Evolutionary conservation across 1,284 basidiomycete genomes (phyloP), one percentile per base, ranked within the genome.

Genomic region (Pseudozyma hubeiensis): DNA sequence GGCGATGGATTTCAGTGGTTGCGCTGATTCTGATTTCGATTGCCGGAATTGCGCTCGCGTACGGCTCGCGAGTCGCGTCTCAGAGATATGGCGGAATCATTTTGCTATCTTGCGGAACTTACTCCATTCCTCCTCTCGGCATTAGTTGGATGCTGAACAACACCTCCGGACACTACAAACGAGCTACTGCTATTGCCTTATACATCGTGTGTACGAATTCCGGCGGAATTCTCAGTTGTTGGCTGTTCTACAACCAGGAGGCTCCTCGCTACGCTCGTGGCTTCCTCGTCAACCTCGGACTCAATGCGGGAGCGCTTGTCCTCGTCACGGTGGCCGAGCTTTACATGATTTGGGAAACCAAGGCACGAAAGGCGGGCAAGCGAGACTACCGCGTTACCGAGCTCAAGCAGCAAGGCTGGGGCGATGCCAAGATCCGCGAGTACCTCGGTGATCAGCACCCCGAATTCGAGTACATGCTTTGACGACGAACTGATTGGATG

Each of bases 361-460:
- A 60, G 50, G 51, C 60, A 39, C 69, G 79, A 19, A 70, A 60
- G 40, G 35, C 58, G 3, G 79, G 80, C 7, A 75, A 74, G 52
- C 62, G 77, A 2, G 75, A 79, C 57, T 43, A 67, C 46, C 64
- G 69, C 31, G 75, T 77, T 30, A 56, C 54, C n/a, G 52, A 71
- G 33, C 63, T 77, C 35, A 60, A 60, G 33, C 52, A 67, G 7
- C 57, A 53, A 5, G 68, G 75, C 16, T 78, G 73, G 79, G 51
- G 53, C 30, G 59, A 75, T 31, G 74, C 73, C 35, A 60, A 67
- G 30, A 77, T 81, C 47, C 68, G 74, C 34, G 64, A 66, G 41
- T 77, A 77, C 47, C 67, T 82, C 11, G 81, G 81, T 31, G 81
- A 82, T 47, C 63, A 66, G 31, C 78, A 81, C 37, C 78, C 81